A percentile compares a stretch with the other conserved stretches of the same genome.
These are phyloP conservation scores for Neurospora tetrasperma DNA, from an alignment of 495 filamentous ascomycete species.

Conservation along the genomic window DNA sequence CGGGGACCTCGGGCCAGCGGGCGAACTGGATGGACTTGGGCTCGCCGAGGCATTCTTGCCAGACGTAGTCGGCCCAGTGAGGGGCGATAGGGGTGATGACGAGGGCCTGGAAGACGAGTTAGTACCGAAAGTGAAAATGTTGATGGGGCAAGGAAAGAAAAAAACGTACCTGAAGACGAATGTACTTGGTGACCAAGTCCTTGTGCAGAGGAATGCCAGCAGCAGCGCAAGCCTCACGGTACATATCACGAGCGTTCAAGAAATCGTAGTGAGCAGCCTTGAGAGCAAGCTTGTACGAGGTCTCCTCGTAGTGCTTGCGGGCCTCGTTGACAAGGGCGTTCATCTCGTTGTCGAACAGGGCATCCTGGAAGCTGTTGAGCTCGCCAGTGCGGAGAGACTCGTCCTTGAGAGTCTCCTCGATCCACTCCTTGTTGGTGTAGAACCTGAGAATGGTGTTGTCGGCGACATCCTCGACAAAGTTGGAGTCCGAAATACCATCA, in stretches of 20 bases:
- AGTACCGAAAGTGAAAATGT: no score
- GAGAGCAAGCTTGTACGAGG: conserved; percentile 83
- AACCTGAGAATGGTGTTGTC: conserved; percentile 83
- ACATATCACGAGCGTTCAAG: conserved; percentile 73
- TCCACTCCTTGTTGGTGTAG: conserved; percentile 83
- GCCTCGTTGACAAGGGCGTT: conserved; percentile 71
- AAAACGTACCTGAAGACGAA: conserved; percentile 54
- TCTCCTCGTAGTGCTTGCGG: conserved; percentile 62
- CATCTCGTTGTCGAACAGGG: conserved; percentile 89
- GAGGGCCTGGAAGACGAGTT: conserved; percentile 14
- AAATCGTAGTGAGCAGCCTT: conserved; percentile 89
- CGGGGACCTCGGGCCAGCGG: conserved; percentile 61
- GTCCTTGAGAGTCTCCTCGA: conserved; percentile 70
- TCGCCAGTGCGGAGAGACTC: conserved; percentile 60
- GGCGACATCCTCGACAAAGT: conserved; percentile 92
- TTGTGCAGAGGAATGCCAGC: conserved; percentile 76
- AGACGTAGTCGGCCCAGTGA: conserved; percentile 92
- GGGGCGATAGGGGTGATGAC: conserved; percentile 61
- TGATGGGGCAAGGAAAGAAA: no score
- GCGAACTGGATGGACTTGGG: conserved; percentile 66
- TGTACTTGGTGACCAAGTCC: conserved; percentile 63
- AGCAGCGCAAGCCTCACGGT: conserved; percentile 67
- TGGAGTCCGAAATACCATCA: conserved; percentile 90
- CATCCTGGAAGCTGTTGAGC: conserved; percentile 72
- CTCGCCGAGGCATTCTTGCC: conserved; percentile 78